phyloP scores from a whole-genome alignment of 1,284 basidiomycete species.

The Gymnopus androsaceus region DNA sequence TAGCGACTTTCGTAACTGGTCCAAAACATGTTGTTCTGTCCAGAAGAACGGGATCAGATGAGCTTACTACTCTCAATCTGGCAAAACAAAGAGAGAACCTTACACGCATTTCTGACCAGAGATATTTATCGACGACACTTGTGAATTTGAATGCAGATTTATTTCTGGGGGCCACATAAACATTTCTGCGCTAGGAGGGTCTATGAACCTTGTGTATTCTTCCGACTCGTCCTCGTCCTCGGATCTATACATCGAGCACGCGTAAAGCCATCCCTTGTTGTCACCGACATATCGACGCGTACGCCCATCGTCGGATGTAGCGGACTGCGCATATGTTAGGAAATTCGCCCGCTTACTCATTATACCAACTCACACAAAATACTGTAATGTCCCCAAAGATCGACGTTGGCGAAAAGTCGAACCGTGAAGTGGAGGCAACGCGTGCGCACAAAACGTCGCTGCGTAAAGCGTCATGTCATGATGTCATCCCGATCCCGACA shows the following conservation, averaged over 20 bases:
- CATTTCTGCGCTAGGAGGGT: neutral
- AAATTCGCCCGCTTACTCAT: neutral
- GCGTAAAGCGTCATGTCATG: neutral
- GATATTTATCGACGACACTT: conserved; percentile 54
- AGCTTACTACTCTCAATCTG: too few relatives aligned
- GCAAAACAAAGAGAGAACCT: conserved; percentile 20
- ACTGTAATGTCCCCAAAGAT: conserved; percentile 12
- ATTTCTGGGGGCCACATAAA: conserved; percentile 42
- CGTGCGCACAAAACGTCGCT: neutral
- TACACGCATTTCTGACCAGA: conserved; percentile 53
- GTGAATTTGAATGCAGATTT: conserved; percentile 40
- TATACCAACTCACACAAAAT: conserved; percentile 12
- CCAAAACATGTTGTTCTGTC: conserved; percentile 56
- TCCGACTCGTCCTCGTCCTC: conserved; percentile 6
- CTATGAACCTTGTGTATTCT: neutral
- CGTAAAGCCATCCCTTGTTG: conserved; percentile 52
- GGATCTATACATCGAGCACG: conserved; percentile 19
- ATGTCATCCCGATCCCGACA: neutral
- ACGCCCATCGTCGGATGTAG: conserved; percentile 30
- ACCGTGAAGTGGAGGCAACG: conserved; percentile 11
- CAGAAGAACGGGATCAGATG: conserved; percentile 1
- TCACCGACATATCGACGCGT: conserved; percentile 48
- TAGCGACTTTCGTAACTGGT: conserved; percentile 45
- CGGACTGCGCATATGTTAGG: neutral
- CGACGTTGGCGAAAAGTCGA: neutral